A percentile compares a stretch with the other conserved stretches of the same genome.
These are phyloP conservation scores for Claviceps monticola DNA, from an alignment of 2,329 filamentous ascomycete genomes.

Conservation along the genomic window DNA sequence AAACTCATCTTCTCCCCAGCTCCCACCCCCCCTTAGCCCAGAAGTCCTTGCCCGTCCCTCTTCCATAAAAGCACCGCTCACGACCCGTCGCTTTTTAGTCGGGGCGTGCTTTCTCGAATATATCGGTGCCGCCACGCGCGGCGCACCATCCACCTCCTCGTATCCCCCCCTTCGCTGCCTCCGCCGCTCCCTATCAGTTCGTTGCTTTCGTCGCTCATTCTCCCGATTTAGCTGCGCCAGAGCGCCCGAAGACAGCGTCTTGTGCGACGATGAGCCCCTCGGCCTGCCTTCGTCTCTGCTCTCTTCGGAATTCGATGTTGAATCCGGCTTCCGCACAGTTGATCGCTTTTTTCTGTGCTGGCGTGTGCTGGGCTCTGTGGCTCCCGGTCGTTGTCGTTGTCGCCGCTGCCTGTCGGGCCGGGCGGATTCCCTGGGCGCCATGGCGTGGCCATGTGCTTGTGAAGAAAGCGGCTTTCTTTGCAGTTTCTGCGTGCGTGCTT, in stretches of 20 bases:
- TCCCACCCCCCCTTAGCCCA: conserved; percentile 30
- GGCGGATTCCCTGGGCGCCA: conserved; percentile 7
- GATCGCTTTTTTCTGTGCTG: conserved; percentile 24
- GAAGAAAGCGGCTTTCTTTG: neutral
- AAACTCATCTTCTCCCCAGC: conserved; percentile 27
- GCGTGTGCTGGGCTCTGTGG: conserved; percentile 17
- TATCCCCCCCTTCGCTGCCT: conserved; percentile 7
- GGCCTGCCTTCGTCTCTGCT: conserved; percentile 14
- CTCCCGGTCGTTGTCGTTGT: conserved; percentile 15
- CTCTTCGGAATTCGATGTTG: conserved; percentile 19
- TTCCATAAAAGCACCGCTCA: conserved; percentile 56
- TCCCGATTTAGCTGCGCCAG: conserved; percentile 52
- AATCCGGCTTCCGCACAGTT: conserved; percentile 17
- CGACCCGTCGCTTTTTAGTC: conserved; percentile 44
- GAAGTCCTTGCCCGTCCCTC: conserved; percentile 38
- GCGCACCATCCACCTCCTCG: neutral
- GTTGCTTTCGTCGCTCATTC: conserved; percentile 38
- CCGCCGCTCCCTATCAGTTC: conserved; percentile 21
- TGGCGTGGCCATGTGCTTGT: neutral
- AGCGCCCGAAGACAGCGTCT: conserved; percentile 35
- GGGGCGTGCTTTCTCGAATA: conserved; percentile 21
- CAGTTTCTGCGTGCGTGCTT: neutral
- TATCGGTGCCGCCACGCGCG: conserved; percentile 4
- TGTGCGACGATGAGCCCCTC: conserved; percentile 7
- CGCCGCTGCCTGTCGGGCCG: conserved; percentile 10